Evolutionary conservation across 768 basidiomycete genomes (phyloP).

Genomic region (Suillus hirtellus): DNA sequence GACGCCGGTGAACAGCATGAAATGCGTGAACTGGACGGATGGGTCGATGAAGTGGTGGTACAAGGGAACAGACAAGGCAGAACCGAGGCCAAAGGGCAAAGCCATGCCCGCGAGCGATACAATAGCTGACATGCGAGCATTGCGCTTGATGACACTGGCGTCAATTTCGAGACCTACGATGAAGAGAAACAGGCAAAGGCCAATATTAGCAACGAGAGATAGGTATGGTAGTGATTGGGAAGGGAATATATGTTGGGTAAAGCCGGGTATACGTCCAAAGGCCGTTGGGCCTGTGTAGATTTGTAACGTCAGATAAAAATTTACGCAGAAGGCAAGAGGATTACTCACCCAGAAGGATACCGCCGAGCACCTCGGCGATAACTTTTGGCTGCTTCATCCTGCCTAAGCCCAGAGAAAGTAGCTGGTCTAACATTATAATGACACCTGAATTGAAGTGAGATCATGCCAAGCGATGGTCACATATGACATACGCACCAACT

Average conservation of each 20-base stretch:
- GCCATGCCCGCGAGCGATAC: slow-evolving; percentile 84
- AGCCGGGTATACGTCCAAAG: slow-evolving; percentile 83
- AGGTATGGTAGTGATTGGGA: slow-evolving; percentile 69
- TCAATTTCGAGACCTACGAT: slow-evolving; percentile 95
- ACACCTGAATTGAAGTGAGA: slow-evolving; percentile 39
- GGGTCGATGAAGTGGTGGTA: slow-evolving; percentile 70
- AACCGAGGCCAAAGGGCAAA: slow-evolving; percentile 86
- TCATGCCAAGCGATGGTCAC: background rate
- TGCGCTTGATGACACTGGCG: slow-evolving; percentile 70
- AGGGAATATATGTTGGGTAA: slow-evolving; percentile 86
- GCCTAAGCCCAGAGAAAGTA: slow-evolving; percentile 62
- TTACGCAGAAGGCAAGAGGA: slow-evolving; percentile 26
- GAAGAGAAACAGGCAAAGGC: slow-evolving; percentile 86
- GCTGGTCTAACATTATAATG: slow-evolving; percentile 83
- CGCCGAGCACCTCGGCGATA: slow-evolving; percentile 90
- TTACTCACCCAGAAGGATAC: slow-evolving; percentile 72
- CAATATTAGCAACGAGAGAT: slow-evolving; percentile 86
- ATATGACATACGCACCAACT: slow-evolving; percentile 47
- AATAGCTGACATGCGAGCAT: slow-evolving; percentile 62
- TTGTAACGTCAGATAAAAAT: background rate
- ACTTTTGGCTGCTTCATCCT: slow-evolving; percentile 88
- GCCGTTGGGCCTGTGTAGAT: slow-evolving; percentile 44
- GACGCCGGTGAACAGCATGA: slow-evolving; percentile 93
- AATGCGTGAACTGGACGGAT: slow-evolving; percentile 75
- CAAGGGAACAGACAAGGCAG: slow-evolving; percentile 62